A percentile compares a stretch with the other conserved stretches of the same genome.
phyloP scores from a whole-genome alignment of 176 grass and related monocot genomes.

The Elaeis guineensis region DNA sequence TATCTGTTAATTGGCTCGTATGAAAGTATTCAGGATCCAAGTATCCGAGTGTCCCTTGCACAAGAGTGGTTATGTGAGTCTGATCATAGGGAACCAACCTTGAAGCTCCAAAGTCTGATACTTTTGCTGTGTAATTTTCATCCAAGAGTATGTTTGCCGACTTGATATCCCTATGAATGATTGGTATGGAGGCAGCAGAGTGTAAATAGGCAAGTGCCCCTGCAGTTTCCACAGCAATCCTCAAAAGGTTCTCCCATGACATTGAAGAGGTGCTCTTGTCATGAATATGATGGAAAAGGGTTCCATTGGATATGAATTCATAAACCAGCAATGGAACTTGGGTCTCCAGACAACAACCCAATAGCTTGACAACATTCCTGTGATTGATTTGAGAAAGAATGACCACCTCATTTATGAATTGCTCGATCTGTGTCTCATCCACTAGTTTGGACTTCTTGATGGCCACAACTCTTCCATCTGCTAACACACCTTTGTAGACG shows the following conservation, averaged over 20 bases:
- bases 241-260: slow-evolving; percentile 38
- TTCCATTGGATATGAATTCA: slow-evolving; percentile 52
- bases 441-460: slow-evolving; percentile 46
- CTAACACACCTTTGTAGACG: slow-evolving; percentile 40
- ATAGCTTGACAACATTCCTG: slow-evolving; percentile 41
- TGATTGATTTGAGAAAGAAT: slow-evolving; percentile 51
- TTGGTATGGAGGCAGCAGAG: slow-evolving; percentile 22
- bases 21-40: slow-evolving; percentile 58
- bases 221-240: slow-evolving; percentile 48
- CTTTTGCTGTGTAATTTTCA: slow-evolving; percentile 36
- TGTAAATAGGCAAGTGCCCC: slow-evolving; percentile 45
- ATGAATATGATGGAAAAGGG: slow-evolving; percentile 44
- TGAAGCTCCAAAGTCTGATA: slow-evolving; percentile 60
- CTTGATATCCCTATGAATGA: slow-evolving; percentile 55
- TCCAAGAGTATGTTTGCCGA: slow-evolving; percentile 53
- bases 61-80: slow-evolving; percentile 55
- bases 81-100: slow-evolving; percentile 34
- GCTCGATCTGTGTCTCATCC: slow-evolving; percentile 50
- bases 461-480: slow-evolving; percentile 31
- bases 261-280: slow-evolving; percentile 6
- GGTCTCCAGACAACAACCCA: slow-evolving; percentile 57
- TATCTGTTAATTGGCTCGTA: slow-evolving; percentile 45
- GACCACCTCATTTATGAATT: slow-evolving; percentile 51
- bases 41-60: slow-evolving; percentile 54
- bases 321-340: slow-evolving; percentile 57